Base-by-base conservation (phyloP, 352 stramenopile genomes). In the Phytophthora syringae region DNA sequence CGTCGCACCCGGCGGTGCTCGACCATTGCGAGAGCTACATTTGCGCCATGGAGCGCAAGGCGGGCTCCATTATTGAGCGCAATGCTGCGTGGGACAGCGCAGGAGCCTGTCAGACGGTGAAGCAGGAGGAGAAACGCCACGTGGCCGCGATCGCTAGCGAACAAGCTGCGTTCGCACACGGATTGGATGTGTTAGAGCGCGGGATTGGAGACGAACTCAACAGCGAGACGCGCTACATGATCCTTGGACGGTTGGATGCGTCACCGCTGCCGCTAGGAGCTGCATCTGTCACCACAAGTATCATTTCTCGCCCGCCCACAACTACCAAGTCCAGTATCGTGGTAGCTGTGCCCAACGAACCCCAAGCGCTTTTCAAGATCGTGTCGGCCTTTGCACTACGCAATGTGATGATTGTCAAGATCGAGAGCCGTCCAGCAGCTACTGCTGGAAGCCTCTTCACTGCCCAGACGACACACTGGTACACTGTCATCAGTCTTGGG, bases 351-450 rank as follows among this genome's bases (percentile, higher is more conserved):
- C 81, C 79, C 5, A 92, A 92, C 42, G 81, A 92, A 28, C 72
- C 81, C 1, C 81, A 90, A 64, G 79, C 79, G 22, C 67, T 92
- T 24, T 92, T 90, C 69, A 90, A 90, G 67, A 85, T 90, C 54
- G 79, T 92, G 5, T 82, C 83, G n/a, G 83, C 81, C 5, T 92
- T 92, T 43, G 83, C 81, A n/a, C 64, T 92, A 24, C 81, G 81
- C 22, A 90, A 92, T 44, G 51, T 92, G 22, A 87, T 84, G 67
- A 89, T 92, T 37, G 80, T 90, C 64, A 90, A 92, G 78, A 92
- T 92, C n/a, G 81, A 92, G 57, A 90, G 81, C 34, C 81, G 83
- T n/a, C 83, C 83, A 7, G 83, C 83, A 1, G 77, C 83, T 40
- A 92, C 81, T 13, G 83, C 81, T 0, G 76, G 74, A 9, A 78